Evolutionary conservation across 1,139 yeast species (phyloP).

Genomic region (Meyerozyma guilliermondii): DNA sequence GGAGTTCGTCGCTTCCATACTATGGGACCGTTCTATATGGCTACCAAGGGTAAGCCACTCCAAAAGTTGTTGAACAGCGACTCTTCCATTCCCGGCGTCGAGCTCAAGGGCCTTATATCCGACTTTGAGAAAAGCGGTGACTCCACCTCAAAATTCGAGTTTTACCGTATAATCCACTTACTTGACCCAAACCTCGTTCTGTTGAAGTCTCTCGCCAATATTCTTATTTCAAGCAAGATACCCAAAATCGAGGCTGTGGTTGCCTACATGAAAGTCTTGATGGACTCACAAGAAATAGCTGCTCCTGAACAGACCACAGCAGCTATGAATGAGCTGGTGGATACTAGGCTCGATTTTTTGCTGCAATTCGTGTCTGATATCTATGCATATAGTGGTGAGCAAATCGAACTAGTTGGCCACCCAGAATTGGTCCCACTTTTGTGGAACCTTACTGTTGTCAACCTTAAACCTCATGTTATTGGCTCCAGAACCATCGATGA

Average conservation of each 20-base stretch:
- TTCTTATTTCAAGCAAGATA: constrained; percentile 14
- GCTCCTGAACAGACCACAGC: not conserved
- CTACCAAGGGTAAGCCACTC: not conserved
- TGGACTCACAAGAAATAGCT: constrained; percentile 28
- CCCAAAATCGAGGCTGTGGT: constrained; percentile 26
- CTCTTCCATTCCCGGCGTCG: constrained; percentile 6
- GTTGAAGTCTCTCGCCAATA: constrained; percentile 18
- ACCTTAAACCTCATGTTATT: constrained; percentile 11
- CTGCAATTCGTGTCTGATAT: constrained; percentile 24
- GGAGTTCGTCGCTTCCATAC: constrained; percentile 47
- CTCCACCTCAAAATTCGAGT: constrained; percentile 31
- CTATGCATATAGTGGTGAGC: constrained; percentile 21
- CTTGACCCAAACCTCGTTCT: constrained; percentile 27
- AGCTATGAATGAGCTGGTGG: constrained; percentile 3
- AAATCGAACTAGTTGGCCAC: constrained; percentile 19
- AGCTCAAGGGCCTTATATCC: constrained; percentile 9
- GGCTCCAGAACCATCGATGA: constrained; percentile 24
- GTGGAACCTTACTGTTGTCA: constrained; percentile 26
- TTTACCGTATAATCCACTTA: constrained; percentile 34
- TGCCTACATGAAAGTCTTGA: constrained; percentile 25
- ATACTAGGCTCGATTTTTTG: constrained; percentile 16
- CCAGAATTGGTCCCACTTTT: constrained; percentile 31
- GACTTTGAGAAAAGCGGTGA: constrained; percentile 18
- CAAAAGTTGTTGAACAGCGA: constrained; percentile 6
- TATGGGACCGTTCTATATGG: constrained; percentile 12